Base-by-base conservation (phyloP, 1,284 basidiomycete species). In the Melampsora larici-populina region DNA sequence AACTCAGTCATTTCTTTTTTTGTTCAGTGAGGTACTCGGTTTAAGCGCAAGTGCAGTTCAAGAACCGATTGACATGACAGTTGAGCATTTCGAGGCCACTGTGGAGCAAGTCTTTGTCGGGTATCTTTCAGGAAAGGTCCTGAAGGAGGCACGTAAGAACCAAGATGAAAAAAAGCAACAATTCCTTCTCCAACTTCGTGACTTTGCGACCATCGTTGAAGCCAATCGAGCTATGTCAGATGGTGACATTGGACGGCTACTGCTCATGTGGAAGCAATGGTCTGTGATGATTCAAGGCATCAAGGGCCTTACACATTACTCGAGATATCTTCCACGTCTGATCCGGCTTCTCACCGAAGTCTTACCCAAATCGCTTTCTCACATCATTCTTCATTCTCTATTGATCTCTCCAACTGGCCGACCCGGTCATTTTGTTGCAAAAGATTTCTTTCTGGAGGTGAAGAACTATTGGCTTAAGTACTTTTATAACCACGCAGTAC, bases 401-500 rank as follows among this genome's bases (percentile, higher is more conserved):
- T 29, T 71, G 1, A 62, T 62, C 2, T 62, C 70, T 2, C 70
- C 70, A 0, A 62, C 15, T 0, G 51, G 51, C 0, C 26, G 13
- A 40, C 18, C 3, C 2, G 26, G 17, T 3, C 70, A 71, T 15
- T 63, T 62, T 43, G n/a, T 71, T 0, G 70, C 70, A 7, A 71
- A 55, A 18, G 58, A 71, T 2, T 26, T 7, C 0, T 62, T 46
- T 55, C 58, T 71, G 13, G 70, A 71, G n/a, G 17, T 62, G 0
- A 24, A 17, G 9, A 70, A 70, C 66, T 69, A 58, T 13, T 58
- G 55, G 55, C 21, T 69, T 11, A 46, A 71, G 26, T 71, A 62
- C 9, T 71, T 71, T 26, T 71, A 36, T 9, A 36, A 36, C 36
- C 36, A 36, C 9, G 36, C 36, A 4, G 36, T 36, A 9, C 36